Base-by-base conservation (phyloP, 495 filamentous ascomycete species). In the Penicillium desertorum region DNA sequence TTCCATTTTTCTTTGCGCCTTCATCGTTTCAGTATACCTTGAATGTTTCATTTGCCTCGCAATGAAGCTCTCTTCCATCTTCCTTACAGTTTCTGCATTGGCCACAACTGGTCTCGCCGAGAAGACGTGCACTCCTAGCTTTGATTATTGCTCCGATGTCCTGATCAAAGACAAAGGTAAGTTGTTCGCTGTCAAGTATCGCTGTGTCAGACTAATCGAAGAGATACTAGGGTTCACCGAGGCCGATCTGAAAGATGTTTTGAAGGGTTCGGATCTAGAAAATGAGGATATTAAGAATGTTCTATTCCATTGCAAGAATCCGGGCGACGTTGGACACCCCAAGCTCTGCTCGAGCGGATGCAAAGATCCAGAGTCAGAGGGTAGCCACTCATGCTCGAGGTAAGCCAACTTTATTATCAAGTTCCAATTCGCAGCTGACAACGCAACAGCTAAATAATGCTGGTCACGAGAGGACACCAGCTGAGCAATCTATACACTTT, bases 271-370 rank as follows among this genome's bases (percentile, higher is more conserved):
- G 5, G 70, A 67, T n/a, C 54, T 68, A 8, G 70, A 70, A 51
- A 64, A 69, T 10, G 64, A 68, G 41, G 62, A 69, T 14, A 2
- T 73, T 5, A 57, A 67, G 49, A 67, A 72, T 39, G 54, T 74
- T 20, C 62, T 76, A 4, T 73, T 70, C 42, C 73, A 76, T 30
- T 76, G 73, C 62, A 76, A 58, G 54, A 76, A 76, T 45, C 73
- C 73, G 2, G 73, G 73, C 5, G 56, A 56, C 22, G 66, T 76
- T 22, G 73, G 71, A 8, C 71, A 75, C 56, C 62, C 73, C 9
- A 70, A 73, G 67, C 51, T 71, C 10, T 76, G 73, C 61, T 17
- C 25, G 16, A 64, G 60, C 51, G 70, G 67, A 29, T 76, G 71
- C 66, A 60, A 71, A 52, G 62, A 69, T 45, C 51, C 67, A 6